Percentiles rank a stretch among this genome's conserved stretches.
These are phyloP conservation scores for Nicotiana benthamiana DNA, from an alignment of 257 asterid species.

Conservation along the genomic window DNA sequence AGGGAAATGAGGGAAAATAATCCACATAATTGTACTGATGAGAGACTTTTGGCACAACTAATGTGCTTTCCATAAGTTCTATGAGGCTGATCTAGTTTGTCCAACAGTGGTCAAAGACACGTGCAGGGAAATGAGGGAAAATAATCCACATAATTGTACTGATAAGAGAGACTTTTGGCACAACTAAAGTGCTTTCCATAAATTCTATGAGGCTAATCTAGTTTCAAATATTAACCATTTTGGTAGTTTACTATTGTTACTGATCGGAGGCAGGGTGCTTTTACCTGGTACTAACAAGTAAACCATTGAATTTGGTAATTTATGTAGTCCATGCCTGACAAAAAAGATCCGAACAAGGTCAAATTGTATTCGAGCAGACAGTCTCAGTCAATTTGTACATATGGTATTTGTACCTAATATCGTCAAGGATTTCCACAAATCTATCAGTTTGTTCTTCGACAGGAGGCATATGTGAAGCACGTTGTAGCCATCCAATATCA, in stretches of 20 bases:
- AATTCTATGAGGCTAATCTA: background rate
- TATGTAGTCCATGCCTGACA: constrained; percentile 86
- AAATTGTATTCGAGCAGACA: background rate
- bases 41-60: too few species aligned
- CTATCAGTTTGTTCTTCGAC: constrained; percentile 84
- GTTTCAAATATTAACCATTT: background rate
- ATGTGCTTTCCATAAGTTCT: too few species aligned
- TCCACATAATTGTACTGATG: background rate
- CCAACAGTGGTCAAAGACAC: background rate
- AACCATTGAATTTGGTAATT: constrained; percentile 76
- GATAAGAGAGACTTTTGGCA: background rate
- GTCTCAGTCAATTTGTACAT: background rate
- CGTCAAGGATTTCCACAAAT: constrained; percentile 65
- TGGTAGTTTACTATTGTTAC: background rate
- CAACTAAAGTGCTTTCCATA: background rate
- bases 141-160: background rate
- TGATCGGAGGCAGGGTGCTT: background rate
- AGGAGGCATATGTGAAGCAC: constrained; percentile 71
- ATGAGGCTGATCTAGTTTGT: too few species aligned
- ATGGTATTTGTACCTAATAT: constrained; percentile 45
- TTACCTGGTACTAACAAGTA: constrained; percentile 97
- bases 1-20: background rate
- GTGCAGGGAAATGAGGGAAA: background rate
- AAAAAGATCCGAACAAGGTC: constrained; percentile 16
- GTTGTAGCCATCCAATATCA: constrained; percentile 94